Percentiles rank a stretch among this genome's conserved stretches.
Conservation (phyloP, 345 rosid species). For the Gossypium anomalum region DNA sequence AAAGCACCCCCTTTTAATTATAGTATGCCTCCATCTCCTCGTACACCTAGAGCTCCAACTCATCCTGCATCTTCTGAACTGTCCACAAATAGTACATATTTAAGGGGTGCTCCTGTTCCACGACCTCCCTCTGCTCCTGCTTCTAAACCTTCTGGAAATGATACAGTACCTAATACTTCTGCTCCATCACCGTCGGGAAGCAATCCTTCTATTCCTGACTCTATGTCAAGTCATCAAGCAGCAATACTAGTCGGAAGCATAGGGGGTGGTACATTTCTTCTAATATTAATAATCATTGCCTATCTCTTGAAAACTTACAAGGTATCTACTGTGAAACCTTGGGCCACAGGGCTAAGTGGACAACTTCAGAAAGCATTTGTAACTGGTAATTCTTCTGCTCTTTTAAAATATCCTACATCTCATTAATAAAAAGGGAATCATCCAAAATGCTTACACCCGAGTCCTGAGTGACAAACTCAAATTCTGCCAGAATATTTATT, state of each 20-base stretch:
- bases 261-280: constrained; percentile 34
- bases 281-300: constrained; percentile 32
- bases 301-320: constrained; percentile 36
- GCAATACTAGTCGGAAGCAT: constrained; percentile 32
- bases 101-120: constrained; percentile 7
- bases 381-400: constrained; percentile 46
- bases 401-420: background rate
- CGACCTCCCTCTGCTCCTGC: constrained; percentile 16
- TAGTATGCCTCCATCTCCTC: background rate
- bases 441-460: too few species aligned
- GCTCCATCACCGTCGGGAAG: background rate
- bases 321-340: constrained; percentile 75
- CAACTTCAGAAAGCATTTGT: constrained; percentile 90
- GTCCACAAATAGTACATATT: background rate
- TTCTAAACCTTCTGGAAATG: background rate
- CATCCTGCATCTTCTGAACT: constrained; percentile 9
- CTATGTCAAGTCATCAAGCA: constrained; percentile 4
- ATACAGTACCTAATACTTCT: background rate
- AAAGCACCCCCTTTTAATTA: background rate
- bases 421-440: too few species aligned
- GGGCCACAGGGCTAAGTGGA: constrained; percentile 93
- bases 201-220: background rate
- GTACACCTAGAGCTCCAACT: background rate
- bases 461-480: background rate
- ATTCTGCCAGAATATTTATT: background rate